These are phyloP conservation scores for Bauhinia variegata DNA, from an alignment of 306 rosid genomes.

Conservation along the genomic window DNA sequence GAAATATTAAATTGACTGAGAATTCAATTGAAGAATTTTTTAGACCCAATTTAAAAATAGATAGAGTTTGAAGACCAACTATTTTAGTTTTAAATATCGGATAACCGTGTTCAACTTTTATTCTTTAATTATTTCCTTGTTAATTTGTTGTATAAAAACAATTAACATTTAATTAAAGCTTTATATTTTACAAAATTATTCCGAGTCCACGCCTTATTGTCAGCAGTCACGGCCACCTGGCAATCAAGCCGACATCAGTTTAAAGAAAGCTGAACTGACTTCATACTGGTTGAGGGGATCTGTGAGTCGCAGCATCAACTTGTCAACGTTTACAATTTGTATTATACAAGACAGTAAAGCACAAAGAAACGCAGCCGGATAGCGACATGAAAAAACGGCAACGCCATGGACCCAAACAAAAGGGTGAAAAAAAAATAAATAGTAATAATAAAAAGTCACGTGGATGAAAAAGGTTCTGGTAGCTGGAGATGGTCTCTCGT, in stretches of 20 bases:
- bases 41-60: too few species aligned
- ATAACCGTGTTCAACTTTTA: too few species aligned
- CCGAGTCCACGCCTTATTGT: background rate
- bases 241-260: background rate
- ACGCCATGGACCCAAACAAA: constrained; percentile 10
- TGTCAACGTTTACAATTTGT: background rate
- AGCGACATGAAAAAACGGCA: background rate
- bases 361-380: background rate
- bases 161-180: too few species aligned
- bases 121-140: too few species aligned
- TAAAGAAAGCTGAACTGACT: background rate
- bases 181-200: too few species aligned
- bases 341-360: background rate
- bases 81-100: too few species aligned
- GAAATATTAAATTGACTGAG: too few species aligned
- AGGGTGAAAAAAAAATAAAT: background rate
- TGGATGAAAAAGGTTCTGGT: constrained; percentile 4
- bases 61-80: too few species aligned
- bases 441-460: constrained; percentile 36
- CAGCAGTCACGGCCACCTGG: background rate
- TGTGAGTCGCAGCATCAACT: background rate
- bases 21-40: too few species aligned
- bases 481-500: background rate
- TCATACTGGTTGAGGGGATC: background rate
- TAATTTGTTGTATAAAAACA: too few species aligned